Evolutionary conservation across 768 basidiomycete genomes (phyloP), one percentile per base, ranked within the genome.

Genomic region (Pleurotus tuoliensis): DNA sequence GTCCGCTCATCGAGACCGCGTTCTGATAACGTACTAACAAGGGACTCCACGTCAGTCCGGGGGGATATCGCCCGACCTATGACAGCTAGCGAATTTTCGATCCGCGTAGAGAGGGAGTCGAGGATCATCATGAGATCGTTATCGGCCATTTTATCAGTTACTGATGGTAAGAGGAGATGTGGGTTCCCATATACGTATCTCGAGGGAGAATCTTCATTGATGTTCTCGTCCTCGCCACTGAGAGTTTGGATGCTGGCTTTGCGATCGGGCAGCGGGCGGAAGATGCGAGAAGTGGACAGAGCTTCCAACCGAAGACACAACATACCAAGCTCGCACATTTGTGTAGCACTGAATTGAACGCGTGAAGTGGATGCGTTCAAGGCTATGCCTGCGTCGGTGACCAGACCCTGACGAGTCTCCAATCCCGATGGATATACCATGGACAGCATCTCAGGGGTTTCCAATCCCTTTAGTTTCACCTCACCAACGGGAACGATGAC

Each of bases 391-490:
- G 62, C 61, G 37, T 69, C 68, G 40, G 45, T 45, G 56, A 80
- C 77, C 47, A 88, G 66, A 52, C 86, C 80, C 58, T 87, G 80
- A 27, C 96, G 84, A 5, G 86, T 87, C 41, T 82, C 80, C 38
- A 98, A 75, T 3, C 82, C 80, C 22, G 69, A 75, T 0, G 96
- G 93, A 69, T 92, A 98, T 45, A 98, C 77, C 15, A 87, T 69
- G n/a, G 92, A 90, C 18, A 98, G 76, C 60, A 81, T 78, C 71
- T 98, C 96, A 1, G 94, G 92, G 1, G 91, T 78, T 71, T 98
- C 96, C 50, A 98, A 76, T 9, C 97, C 97, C 71, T 98, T 98
- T 59, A 98, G 82, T 68, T 92, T 94, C 60, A 87, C 80, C 71
- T 98, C 94, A 4, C 97, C 96, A 15, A 95, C 79, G n/a, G 79